Evolutionary conservation across 2,329 filamentous ascomycete genomes (phyloP).

Genomic region (Purpureocillium takamizusanense): DNA sequence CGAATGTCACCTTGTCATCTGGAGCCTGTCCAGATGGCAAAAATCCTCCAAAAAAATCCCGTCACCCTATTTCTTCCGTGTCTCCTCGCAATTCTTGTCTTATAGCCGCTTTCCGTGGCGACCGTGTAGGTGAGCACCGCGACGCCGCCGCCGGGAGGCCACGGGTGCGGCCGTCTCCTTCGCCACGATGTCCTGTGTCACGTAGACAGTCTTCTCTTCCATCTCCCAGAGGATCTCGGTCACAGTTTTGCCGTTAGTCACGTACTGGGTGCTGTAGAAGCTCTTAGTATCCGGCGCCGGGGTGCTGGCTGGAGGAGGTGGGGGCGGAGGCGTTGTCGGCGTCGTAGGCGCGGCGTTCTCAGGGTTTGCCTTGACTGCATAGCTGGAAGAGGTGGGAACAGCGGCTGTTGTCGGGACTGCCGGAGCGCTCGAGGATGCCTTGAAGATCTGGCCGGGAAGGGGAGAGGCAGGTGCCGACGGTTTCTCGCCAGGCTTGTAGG

Average conservation of each 20-base stretch:
- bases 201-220: conserved; percentile 40
- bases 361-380: not conserved
- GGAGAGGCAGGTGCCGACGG: too few species aligned
- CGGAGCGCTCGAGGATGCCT: not conserved
- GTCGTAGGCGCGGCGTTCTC: not conserved
- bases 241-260: conserved; percentile 40
- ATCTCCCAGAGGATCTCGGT: conserved; percentile 46
- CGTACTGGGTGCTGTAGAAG: conserved; percentile 40
- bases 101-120: conserved; percentile 23
- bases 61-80: conserved; percentile 7
- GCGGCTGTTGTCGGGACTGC: conserved; percentile 2
- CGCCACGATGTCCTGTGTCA: conserved; percentile 34
- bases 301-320: conserved; percentile 7
- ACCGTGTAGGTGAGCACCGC: conserved; percentile 26
- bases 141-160: conserved; percentile 14
- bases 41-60: conserved; percentile 7
- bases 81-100: conserved; percentile 4
- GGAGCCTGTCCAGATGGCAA: conserved; percentile 27
- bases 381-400: too few species aligned
- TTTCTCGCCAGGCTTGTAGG: too few species aligned
- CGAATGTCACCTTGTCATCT: conserved; percentile 15
- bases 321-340: conserved; percentile 3
- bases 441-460: too few species aligned
- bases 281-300: conserved; percentile 18
- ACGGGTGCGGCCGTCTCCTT: conserved; percentile 26